Evolutionary conservation across 2,329 filamentous ascomycete species (phyloP), one percentile per base, ranked within the genome.

Genomic region (Chrysosporium keratinophilum): DNA sequence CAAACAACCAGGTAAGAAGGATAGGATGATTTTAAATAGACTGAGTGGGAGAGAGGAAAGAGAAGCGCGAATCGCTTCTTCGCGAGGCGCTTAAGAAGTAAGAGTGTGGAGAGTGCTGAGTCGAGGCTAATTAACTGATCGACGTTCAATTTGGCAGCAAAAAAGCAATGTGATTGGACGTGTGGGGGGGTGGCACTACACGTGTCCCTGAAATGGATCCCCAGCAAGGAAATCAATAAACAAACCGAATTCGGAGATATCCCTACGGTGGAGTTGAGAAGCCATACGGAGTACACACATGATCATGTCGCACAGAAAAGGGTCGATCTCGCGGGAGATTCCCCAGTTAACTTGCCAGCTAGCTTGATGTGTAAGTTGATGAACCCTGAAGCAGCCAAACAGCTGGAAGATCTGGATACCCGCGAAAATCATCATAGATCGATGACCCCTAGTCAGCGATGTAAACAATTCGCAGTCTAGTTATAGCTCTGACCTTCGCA

Each of bases 191-290:
- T n/a, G 50, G 11, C n/a, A 14, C 20, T 44, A 52, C 50, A 52
- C 50, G 50, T 52, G 50, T 39, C 15, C 41, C 31, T 34, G 7
- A 43, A 51, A 50, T 33, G 20, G 42, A 42, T 7, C 31, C 50
- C 50, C 50, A 46, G 19, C 50, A 15, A 28, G 50, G 50, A 46
- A 53, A 53, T 40, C 35, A 33, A 54, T 48, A 54, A 54, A 54
- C 51, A 54, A 54, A 54, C 43, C 51, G 10, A 50, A 43, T 50
- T 43, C 39, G 48, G 48, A 42, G 50, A 45, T 28, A 20, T 12
- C 42, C 50, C 31, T 19, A 19, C 12, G 35, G 14, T 4, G 14
- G 9, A 5, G 9, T 15, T 50, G 15, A 3, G 23, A 7, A 28
- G 23, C 7, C 10, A 6, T 15, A 17, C 3, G 15, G 20, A 33